Evolutionary conservation across 2,329 filamentous ascomycete species (phyloP).

Genomic region (Aurifilum marmelostoma): DNA sequence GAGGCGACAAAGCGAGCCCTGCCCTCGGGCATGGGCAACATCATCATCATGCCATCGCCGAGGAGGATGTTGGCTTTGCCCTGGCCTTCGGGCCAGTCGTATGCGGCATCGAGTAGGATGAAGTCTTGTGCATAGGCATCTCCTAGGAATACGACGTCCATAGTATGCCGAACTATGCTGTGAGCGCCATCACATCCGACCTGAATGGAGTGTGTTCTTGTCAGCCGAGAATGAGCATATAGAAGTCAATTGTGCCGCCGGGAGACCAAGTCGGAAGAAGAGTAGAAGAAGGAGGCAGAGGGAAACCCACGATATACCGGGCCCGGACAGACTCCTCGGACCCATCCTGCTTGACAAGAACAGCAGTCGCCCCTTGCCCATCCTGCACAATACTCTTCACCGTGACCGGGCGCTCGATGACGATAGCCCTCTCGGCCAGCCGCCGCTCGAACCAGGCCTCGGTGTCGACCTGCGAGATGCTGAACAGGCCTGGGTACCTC

Average conservation of each 20-base stretch:
- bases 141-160: slow-evolving; percentile 45
- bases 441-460: slow-evolving; percentile 40
- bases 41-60: slow-evolving; percentile 40
- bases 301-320: slow-evolving; percentile 39
- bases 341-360: slow-evolving; percentile 30
- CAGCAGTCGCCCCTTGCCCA: slow-evolving; percentile 35
- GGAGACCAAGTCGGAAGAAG: too few species aligned
- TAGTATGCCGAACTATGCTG: slow-evolving; percentile 45
- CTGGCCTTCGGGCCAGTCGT: slow-evolving; percentile 28
- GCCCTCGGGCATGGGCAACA: slow-evolving; percentile 40
- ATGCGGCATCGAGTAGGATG: slow-evolving; percentile 47
- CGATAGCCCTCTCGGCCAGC: slow-evolving; percentile 34
- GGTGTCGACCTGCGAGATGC: slow-evolving; percentile 41
- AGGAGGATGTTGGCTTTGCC: slow-evolving; percentile 34
- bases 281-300: too few species aligned
- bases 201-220: background rate
- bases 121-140: slow-evolving; percentile 48
- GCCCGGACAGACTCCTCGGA: slow-evolving; percentile 37
- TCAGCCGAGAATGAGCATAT: background rate
- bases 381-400: slow-evolving; percentile 39
- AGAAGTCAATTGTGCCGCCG: too few species aligned
- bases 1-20: slow-evolving; percentile 33
- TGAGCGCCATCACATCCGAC: slow-evolving; percentile 54
- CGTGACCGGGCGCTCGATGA: slow-evolving; percentile 37
- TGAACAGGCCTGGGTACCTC: slow-evolving; percentile 37